Percentiles rank a stretch among this genome's conserved stretches.
Conservation (phyloP, 805 yeast genomes). For the Komagataella ulmi region DNA sequence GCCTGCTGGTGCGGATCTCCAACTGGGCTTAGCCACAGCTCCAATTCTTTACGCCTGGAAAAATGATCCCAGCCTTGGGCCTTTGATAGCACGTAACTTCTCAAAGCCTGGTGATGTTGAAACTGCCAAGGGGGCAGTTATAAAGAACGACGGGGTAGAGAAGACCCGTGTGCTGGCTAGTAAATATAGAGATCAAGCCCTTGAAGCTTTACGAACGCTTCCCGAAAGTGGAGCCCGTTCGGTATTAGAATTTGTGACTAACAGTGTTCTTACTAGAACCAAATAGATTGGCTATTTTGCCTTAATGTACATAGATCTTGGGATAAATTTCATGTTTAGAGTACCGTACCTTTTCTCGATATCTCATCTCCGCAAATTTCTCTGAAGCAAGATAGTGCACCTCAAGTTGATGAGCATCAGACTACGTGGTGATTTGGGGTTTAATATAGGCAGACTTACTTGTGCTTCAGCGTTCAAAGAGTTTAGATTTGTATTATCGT, state of each 20-base stretch:
- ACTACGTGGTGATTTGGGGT: not conserved
- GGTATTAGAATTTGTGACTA: constrained; percentile 76
- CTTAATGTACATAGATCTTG: not conserved
- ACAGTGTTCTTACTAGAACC: constrained; percentile 68
- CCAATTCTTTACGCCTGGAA: constrained; percentile 95
- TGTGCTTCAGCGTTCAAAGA: not conserved
- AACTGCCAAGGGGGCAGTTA: constrained; percentile 64
- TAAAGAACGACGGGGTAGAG: constrained; percentile 56
- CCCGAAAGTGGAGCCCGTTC: constrained; percentile 87
- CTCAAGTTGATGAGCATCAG: not conserved
- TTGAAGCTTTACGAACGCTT: constrained; percentile 52
- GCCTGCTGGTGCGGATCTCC: constrained; percentile 91
- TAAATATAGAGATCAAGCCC: constrained; percentile 64
- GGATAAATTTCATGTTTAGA: not conserved
- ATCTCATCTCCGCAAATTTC: constrained; percentile 1
- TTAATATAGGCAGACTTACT: not conserved
- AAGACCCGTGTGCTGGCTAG: constrained; percentile 69
- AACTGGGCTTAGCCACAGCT: constrained; percentile 92
- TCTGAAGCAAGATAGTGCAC: not conserved
- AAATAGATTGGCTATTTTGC: constrained; percentile 11
- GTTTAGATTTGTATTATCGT: not conserved
- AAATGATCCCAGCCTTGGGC: constrained; percentile 73
- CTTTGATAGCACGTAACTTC: constrained; percentile 74
- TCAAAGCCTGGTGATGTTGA: constrained; percentile 73
- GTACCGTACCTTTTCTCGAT: not conserved